Percentiles rank a stretch among this genome's conserved stretches.
These are phyloP conservation scores for Ceratobasidium theobromae DNA, from an alignment of 1,284 basidiomycete genomes.

Conservation along the genomic window DNA sequence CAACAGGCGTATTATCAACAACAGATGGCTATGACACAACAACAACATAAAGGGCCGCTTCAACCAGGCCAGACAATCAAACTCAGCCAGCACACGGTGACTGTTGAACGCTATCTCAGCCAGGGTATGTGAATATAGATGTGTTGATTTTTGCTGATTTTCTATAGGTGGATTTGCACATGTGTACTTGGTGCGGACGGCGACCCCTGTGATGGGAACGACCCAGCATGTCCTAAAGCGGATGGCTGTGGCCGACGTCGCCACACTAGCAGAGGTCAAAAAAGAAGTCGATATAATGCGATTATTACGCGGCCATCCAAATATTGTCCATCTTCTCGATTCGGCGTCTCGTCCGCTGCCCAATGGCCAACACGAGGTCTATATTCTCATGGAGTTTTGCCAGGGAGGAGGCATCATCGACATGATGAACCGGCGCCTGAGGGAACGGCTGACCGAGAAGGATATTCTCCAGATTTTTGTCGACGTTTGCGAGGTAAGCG, in stretches of 20 bases:
- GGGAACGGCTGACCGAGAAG: slow-evolving; percentile 89
- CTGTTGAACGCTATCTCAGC: slow-evolving; percentile 85
- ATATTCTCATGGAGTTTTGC: slow-evolving; percentile 99
- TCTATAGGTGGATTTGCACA: slow-evolving; percentile 92
- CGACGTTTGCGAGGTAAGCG: slow-evolving; percentile 75
- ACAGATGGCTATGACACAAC: slow-evolving; percentile 8
- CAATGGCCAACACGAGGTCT: slow-evolving; percentile 89
- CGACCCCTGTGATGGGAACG: slow-evolving; percentile 81
- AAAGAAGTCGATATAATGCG: slow-evolving; percentile 99
- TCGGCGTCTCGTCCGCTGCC: slow-evolving; percentile 85
- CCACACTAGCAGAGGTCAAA: slow-evolving; percentile 90
- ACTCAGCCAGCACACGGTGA: slow-evolving; percentile 87
- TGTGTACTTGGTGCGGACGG: slow-evolving; percentile 92
- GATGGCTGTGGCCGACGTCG: slow-evolving; percentile 89
- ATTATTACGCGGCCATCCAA: slow-evolving; percentile 83
- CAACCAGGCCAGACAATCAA: slow-evolving; percentile 79
- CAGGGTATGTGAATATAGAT: slow-evolving; percentile 63
- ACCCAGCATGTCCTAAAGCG: slow-evolving; percentile 97
- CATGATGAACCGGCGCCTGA: slow-evolving; percentile 95
- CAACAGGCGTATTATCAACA: slow-evolving; percentile 22
- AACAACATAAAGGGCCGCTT: slow-evolving; percentile 47
- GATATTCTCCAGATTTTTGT: slow-evolving; percentile 99
- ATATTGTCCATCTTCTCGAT: slow-evolving; percentile 92
- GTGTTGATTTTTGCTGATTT: slow-evolving; percentile 19
- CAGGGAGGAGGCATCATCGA: slow-evolving; percentile 95